A percentile compares a stretch with the other conserved stretches of the same genome.
Evolutionary conservation across 768 basidiomycete genomes (phyloP).

Genomic region (Porphyrellus cyaneotinctus): DNA sequence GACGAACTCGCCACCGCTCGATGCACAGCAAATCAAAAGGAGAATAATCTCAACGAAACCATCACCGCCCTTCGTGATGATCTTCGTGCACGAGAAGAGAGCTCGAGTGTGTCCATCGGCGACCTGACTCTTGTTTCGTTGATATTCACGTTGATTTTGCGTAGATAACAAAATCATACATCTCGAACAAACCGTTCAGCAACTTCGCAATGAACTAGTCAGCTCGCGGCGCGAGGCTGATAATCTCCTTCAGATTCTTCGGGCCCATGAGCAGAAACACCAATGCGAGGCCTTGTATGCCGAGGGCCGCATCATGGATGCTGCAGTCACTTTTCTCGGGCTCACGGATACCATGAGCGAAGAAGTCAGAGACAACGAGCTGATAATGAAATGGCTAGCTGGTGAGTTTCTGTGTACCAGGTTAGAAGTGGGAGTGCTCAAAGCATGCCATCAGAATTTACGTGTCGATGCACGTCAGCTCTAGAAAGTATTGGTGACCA

Average conservation of each 20-base stretch:
- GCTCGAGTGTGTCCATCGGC: background rate
- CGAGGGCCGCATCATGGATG: background rate
- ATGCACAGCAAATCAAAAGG: background rate
- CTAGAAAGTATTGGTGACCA: background rate
- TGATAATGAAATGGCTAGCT: background rate
- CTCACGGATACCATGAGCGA: background rate
- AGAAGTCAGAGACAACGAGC: background rate
- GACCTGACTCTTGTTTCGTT: background rate
- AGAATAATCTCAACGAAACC: background rate
- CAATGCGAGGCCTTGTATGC: slow-evolving; percentile 5
- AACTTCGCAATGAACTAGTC: background rate
- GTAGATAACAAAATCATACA: background rate
- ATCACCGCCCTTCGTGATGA: background rate
- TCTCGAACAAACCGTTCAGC: background rate
- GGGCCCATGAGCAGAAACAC: background rate
- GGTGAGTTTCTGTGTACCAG: background rate
- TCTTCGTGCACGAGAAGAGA: background rate
- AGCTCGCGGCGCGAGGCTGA: background rate
- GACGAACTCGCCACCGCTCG: background rate
- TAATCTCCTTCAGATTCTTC: background rate
- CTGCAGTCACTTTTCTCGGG: background rate
- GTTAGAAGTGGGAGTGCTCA: background rate
- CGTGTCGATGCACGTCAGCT: background rate
- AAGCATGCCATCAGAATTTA: background rate
- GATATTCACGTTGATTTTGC: background rate